phyloP scores from a whole-genome alignment of 2,329 filamentous ascomycete genomes.

The Fusarium armeniacum region DNA sequence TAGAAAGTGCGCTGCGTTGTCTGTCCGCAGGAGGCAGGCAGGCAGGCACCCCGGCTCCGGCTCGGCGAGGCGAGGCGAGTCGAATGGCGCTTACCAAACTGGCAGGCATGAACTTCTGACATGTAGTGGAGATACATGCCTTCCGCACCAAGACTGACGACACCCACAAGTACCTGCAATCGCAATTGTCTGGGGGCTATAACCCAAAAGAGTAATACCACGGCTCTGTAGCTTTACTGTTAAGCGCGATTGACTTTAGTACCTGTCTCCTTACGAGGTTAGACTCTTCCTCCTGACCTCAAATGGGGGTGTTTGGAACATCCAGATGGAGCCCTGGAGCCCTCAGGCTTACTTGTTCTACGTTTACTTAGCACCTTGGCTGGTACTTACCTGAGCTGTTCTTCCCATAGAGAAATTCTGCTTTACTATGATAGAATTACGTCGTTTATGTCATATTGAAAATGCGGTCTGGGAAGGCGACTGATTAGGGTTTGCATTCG shows the following conservation, averaged over 20 bases:
- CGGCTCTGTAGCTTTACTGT: conserved; percentile 29
- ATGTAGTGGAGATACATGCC: not conserved
- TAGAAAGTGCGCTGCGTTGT: not conserved
- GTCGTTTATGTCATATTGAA: conserved; percentile 18
- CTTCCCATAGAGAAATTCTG: conserved; percentile 12
- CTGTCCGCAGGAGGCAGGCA: not conserved
- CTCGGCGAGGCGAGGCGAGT: conserved; percentile 1
- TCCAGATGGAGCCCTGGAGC: not conserved
- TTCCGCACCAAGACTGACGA: conserved; percentile 2
- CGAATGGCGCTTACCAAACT: conserved; percentile 17
- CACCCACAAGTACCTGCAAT: conserved; percentile 4
- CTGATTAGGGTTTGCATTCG: conserved; percentile 1
- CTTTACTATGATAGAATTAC: conserved; percentile 12
- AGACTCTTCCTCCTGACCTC: conserved; percentile 4
- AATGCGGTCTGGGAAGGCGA: conserved; percentile 26
- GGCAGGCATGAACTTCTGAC: conserved; percentile 6
- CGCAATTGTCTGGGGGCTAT: not conserved
- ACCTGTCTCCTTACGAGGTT: conserved; percentile 30
- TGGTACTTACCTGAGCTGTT: not conserved
- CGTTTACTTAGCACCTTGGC: not conserved
- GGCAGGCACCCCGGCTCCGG: not conserved
- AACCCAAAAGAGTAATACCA: conserved; percentile 30
- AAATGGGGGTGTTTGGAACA: conserved; percentile 17
- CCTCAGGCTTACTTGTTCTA: conserved; percentile 6
- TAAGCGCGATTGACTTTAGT: conserved; percentile 45